A percentile compares a stretch with the other conserved stretches of the same genome.
These are phyloP conservation scores for Neurospora tetrasperma DNA, from an alignment of 495 filamentous ascomycete species.

Conservation along the genomic window DNA sequence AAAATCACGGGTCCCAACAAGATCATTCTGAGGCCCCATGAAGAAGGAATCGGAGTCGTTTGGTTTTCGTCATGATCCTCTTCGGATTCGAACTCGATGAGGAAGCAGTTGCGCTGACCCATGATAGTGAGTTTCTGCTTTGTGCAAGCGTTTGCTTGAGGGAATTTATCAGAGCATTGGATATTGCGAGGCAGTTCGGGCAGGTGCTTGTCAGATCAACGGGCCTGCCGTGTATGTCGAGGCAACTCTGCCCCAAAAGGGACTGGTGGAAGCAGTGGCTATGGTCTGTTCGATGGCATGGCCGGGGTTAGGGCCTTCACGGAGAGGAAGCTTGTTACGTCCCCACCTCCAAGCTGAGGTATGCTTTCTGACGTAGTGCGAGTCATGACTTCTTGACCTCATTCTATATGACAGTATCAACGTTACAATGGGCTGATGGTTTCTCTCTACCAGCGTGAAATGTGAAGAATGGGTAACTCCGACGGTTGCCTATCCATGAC, in stretches of 20 bases:
- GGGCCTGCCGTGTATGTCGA: slow-evolving; percentile 27
- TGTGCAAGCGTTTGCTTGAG: slow-evolving; percentile 25
- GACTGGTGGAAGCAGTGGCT: slow-evolving; percentile 25
- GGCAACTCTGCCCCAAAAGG: slow-evolving; percentile 24
- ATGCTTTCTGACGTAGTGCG: slow-evolving; percentile 11
- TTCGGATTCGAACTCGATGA: slow-evolving; percentile 20
- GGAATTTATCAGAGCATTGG: slow-evolving; percentile 22
- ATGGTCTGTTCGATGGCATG: slow-evolving; percentile 28
- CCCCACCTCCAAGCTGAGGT: slow-evolving; percentile 17
- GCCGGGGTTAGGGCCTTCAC: slow-evolving; percentile 23
- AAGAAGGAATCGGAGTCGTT: no score
- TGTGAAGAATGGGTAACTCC: neutral
- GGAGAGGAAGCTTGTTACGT: slow-evolving; percentile 25
- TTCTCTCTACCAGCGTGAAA: neutral
- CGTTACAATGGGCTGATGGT: neutral
- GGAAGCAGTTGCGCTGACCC: slow-evolving; percentile 24
- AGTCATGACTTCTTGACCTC: neutral
- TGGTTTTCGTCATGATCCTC: slow-evolving; percentile 1
- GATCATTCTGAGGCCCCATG: slow-evolving; percentile 12
- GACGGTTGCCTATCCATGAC: neutral
- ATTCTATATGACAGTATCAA: neutral
- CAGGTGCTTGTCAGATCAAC: slow-evolving; percentile 26
- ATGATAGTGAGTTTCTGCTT: slow-evolving; percentile 24
- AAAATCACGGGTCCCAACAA: slow-evolving; percentile 16
- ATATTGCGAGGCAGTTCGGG: slow-evolving; percentile 20